Evolutionary conservation across 2,329 filamentous ascomycete species (phyloP), one percentile per base, ranked within the genome.

Genomic region (Coniochaeta hoffmannii): DNA sequence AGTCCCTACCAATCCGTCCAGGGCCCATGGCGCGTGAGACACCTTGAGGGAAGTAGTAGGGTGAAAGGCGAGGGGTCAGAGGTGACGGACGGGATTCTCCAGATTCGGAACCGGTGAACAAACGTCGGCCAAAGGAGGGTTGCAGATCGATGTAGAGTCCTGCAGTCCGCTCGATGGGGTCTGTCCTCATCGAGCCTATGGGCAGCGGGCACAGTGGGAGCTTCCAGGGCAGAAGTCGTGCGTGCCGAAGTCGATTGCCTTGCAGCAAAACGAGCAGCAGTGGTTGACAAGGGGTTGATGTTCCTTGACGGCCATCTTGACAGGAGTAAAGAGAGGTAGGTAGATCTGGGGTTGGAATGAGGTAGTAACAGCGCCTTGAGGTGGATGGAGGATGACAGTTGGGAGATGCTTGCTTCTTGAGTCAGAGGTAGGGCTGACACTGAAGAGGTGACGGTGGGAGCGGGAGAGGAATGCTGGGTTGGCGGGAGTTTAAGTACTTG

Each of bases 201-300:
- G 68, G 67, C 72, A 77, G 54, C 65, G 67, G 50, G 74, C 73
- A 63, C 76, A 79, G 63, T 74, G 65, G 50, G 66, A 66, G 59
- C 63, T 65, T 54, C 66, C 72, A 9, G 69, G 69, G 65, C 76
- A 80, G 63, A 73, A 75, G 60, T 80, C 76, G 63, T 80, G 77
- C 50, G 74, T 73, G 58, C 76, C 76, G 55, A 74, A 75, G 62
- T 79, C 75, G 54, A 73, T 70, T 32, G 73, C 73, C 62, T 74
- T 76, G 70, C 77, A 80, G 68, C 77, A 80, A 61, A 73, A 77
- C 26, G 72, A 71, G 70, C 77, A 80, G 74, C 77, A 80, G 61
- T 71, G 63, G 68, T 76, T 71, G 68, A 78, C 72, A 56, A 77
- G 74, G 55, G 71, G 70, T 58, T 73, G 66, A 59, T 68, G 65